phyloP scores from a whole-genome alignment of 129 eudicot species.

The Mikania micrantha region DNA sequence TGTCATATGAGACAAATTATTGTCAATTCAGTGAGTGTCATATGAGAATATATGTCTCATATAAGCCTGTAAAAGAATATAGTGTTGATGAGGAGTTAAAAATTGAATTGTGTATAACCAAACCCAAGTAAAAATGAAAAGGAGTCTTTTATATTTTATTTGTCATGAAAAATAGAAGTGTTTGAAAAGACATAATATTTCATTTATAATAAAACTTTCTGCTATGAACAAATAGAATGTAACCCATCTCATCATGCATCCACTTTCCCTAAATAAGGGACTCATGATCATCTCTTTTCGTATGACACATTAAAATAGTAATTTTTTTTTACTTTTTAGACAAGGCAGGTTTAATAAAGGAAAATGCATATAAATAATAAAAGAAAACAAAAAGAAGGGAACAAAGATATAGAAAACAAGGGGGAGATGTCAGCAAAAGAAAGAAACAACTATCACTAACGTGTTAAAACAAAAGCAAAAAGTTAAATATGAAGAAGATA shows the following conservation, averaged over 20 bases:
- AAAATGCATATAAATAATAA: neutral
- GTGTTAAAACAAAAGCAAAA: neutral
- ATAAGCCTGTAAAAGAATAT: too few species aligned
- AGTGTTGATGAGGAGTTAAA: too few species aligned
- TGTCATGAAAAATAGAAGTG: neutral
- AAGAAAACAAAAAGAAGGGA: neutral
- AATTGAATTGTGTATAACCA: too few species aligned
- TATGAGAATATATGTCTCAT: too few species aligned
- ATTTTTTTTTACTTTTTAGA: neutral
- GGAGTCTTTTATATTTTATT: neutral
- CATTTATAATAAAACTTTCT: neutral
- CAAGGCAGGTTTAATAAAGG: neutral
- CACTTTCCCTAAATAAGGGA: slow-evolving; percentile 1
- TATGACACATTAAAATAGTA: slow-evolving; percentile 1
- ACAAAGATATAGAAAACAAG: slow-evolving; percentile 1
- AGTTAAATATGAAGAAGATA: neutral
- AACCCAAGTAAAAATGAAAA: too few species aligned
- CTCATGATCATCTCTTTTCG: neutral
- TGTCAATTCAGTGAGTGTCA: too few species aligned
- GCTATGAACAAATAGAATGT: neutral
- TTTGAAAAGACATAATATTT: neutral
- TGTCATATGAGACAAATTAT: too few species aligned
- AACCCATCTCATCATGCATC: neutral
- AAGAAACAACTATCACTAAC: neutral
- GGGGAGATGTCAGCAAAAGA: neutral